phyloP scores from a whole-genome alignment of 1,284 basidiomycete species.

The Pseudozyma pruni region DNA sequence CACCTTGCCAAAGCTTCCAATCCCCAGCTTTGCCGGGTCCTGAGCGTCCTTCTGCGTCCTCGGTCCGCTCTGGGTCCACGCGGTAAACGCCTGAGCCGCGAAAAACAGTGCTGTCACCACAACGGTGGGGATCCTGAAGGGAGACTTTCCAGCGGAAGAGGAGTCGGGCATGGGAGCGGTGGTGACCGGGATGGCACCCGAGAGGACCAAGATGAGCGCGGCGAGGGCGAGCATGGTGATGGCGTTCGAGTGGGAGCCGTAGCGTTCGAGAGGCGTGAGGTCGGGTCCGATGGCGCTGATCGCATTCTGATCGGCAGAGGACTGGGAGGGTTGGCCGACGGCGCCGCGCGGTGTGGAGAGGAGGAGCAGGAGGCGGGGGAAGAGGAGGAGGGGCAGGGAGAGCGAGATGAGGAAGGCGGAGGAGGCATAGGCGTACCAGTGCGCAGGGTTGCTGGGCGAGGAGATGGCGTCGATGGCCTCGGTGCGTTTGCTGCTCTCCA shows the following conservation, averaged over 20 bases:
- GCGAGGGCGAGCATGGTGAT: slow-evolving; percentile 40
- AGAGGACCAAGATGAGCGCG: slow-evolving; percentile 34
- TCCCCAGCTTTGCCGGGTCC: slow-evolving; percentile 31
- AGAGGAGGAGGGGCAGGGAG: slow-evolving; percentile 40
- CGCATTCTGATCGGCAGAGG: slow-evolving; percentile 4
- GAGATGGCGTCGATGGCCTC: slow-evolving; percentile 31
- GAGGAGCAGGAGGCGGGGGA: slow-evolving; percentile 42
- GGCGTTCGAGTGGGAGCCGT: slow-evolving; percentile 37
- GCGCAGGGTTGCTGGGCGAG: slow-evolving; percentile 45
- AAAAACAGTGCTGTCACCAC: slow-evolving; percentile 43
- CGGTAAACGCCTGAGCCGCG: slow-evolving; percentile 32
- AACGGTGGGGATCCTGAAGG: slow-evolving; percentile 43
- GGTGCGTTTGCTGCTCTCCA: slow-evolving; percentile 26
- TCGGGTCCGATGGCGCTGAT: slow-evolving; percentile 44
- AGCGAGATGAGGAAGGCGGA: slow-evolving; percentile 38
- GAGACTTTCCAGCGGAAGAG: slow-evolving; percentile 23
- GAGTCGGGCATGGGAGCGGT: slow-evolving; percentile 42
- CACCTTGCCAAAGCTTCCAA: slow-evolving; percentile 41
- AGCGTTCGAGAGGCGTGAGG: slow-evolving; percentile 45
- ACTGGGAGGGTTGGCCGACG: slow-evolving; percentile 25
- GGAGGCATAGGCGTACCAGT: slow-evolving; percentile 49
- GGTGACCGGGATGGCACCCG: slow-evolving; percentile 43
- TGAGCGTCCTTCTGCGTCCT: not conserved
- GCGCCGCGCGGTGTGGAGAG: slow-evolving; percentile 46
- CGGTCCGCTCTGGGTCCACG: slow-evolving; percentile 26